Evolutionary conservation across 2,329 filamentous ascomycete species (phyloP).

Genomic region (Aquanectria penicillioides): DNA sequence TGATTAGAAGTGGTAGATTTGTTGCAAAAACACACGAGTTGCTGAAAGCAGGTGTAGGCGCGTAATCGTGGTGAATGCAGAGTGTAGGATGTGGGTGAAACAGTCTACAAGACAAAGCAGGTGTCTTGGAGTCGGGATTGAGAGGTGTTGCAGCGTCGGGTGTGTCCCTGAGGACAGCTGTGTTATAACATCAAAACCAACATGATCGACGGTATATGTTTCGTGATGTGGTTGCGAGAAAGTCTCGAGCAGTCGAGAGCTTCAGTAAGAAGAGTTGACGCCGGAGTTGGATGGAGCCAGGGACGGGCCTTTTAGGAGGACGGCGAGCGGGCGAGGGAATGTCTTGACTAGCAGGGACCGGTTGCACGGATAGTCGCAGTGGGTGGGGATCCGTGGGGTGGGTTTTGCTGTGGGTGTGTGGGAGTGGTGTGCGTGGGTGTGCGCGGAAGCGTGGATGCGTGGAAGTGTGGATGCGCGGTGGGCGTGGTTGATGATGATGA

Average conservation of each 20-base stretch:
- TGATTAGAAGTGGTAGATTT: background rate
- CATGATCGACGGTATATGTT: conserved; percentile 45
- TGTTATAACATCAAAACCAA: conserved; percentile 49
- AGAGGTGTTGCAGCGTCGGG: conserved; percentile 21
- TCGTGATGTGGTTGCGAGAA: conserved; percentile 20
- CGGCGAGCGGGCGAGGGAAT: conserved; percentile 33
- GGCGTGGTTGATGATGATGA: conserved; percentile 17
- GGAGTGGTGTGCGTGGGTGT: conserved; percentile 20
- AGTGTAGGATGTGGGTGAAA: background rate
- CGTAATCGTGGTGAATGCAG: background rate
- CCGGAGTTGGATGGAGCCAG: conserved; percentile 34
- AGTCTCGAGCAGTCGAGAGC: conserved; percentile 21
- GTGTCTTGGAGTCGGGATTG: conserved; percentile 21
- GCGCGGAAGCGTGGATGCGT: conserved; percentile 29
- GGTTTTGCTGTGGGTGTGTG: too few species aligned
- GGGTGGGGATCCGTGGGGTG: conserved; percentile 26
- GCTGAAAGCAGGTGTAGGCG: background rate
- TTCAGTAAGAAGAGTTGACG: conserved; percentile 28
- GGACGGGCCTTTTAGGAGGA: conserved; percentile 40
- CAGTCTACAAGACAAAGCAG: conserved; percentile 18
- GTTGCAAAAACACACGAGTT: too few species aligned
- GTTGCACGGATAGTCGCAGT: conserved; percentile 35
- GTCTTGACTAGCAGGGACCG: conserved; percentile 36
- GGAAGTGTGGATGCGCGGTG: conserved; percentile 16
- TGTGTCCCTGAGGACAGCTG: conserved; percentile 50